Base-by-base conservation (phyloP, 257 asterid genomes). In the Gynochthodes officinalis region DNA sequence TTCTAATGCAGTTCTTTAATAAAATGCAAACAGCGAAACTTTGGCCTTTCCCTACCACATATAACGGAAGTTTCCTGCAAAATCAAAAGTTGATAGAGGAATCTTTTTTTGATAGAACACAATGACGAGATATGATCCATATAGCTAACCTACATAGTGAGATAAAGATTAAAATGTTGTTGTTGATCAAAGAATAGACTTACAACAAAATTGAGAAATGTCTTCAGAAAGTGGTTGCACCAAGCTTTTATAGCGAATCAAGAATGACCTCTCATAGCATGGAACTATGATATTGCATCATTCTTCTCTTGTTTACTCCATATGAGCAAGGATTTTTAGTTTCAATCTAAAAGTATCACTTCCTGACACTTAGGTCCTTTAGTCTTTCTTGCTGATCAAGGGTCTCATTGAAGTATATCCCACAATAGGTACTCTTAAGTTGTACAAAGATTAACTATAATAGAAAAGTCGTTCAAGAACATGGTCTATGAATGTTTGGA, bases 381-480 rank as follows among this genome's bases (percentile, higher is more conserved):
- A 44, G 52, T 39, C 15, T 21, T 40, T 44, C 69, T 64, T 25
- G 49, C 23, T 60, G 18, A 69, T 54, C 40, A 33, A 18, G 64
- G 53, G 39, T 72, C 69, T 33, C 71, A 73, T 18, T 64, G 48
- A 55, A 30, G 49, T 28, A 48, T 64, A 64, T 25, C 53, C 64
- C 30, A 12, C 32, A 33, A 7, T 42, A 69, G 42, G n/a, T 9
- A 33, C 33, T 52, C 73, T 12, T 50, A 10, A 60, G n/a, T 55
- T n/a, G 35, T 46, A 32, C 7, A 35, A 55, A 25, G 19, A 43
- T 50, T 42, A 18, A 64, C 28, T 19, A 48, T 4, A 49, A 37
- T 14, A 28, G 5, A 32, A n/a, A 40, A 64, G 33, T 65, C 39
- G 30, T n/a, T 39, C 46, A 54, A 21, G 8, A 27, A 64, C 23